These are phyloP conservation scores for Solanum dulcamara DNA, from an alignment of 257 asterid genomes.

Conservation along the genomic window DNA sequence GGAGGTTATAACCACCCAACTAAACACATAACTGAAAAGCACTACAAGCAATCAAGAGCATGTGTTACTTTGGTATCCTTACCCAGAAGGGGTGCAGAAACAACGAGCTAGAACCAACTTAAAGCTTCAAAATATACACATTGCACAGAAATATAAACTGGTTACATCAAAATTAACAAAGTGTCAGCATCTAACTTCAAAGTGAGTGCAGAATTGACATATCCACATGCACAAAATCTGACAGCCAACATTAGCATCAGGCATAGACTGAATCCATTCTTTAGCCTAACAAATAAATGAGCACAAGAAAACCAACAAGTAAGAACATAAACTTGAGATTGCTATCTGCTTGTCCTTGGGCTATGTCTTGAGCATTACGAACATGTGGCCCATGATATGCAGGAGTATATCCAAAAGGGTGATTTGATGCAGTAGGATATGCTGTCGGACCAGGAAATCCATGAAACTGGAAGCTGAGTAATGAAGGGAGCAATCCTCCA, in stretches of 20 bases:
- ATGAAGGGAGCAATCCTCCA: conserved; percentile 45
- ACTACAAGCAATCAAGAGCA: not conserved
- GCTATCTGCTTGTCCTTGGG: not conserved
- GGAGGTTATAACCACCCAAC: not conserved
- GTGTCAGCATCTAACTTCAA: not conserved
- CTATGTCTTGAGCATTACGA: conserved; percentile 20
- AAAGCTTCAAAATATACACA: not conserved
- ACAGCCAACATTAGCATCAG: not conserved
- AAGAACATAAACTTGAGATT: not conserved
- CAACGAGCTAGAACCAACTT: not conserved
- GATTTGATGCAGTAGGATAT: conserved; percentile 10
- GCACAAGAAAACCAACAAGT: conserved; percentile 4
- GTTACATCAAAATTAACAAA: not conserved
- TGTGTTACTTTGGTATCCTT: not conserved
- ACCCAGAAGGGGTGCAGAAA: not conserved
- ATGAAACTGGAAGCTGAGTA: conserved; percentile 55
- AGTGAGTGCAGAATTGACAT: not conserved
- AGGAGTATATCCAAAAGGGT: not conserved
- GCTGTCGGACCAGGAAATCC: conserved; percentile 62
- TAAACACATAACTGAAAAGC: not conserved
- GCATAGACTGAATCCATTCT: not conserved
- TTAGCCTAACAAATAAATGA: conserved; percentile 1
- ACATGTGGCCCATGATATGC: not conserved
- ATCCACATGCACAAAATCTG: not conserved
- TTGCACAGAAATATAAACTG: not conserved